Percentiles rank a stretch among this genome's conserved stretches.
phyloP scores from a whole-genome alignment of 306 rosid species.

The Dalbergia oliveri region DNA sequence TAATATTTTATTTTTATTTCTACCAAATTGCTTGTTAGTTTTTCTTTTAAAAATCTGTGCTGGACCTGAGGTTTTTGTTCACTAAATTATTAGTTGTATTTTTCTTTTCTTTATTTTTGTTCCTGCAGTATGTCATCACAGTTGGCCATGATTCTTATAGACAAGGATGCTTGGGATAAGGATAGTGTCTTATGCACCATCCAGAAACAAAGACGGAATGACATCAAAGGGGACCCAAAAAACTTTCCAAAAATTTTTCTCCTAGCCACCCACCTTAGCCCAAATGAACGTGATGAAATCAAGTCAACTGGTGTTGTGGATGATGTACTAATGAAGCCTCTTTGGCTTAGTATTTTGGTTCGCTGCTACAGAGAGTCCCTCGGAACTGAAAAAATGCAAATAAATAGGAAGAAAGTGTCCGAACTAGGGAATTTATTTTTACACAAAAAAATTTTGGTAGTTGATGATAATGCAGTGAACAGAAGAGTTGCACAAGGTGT shows the following conservation, averaged over 20 bases:
- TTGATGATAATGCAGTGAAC: constrained; percentile 89
- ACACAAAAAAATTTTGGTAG: constrained; percentile 81
- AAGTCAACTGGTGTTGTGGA: constrained; percentile 67
- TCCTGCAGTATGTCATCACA: constrained; percentile 53
- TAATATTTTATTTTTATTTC: constrained; percentile 11
- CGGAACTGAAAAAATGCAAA: constrained; percentile 65
- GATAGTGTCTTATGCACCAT: constrained; percentile 50
- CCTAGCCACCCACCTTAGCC: constrained; percentile 58
- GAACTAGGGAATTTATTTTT: constrained; percentile 66
- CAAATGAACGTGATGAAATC: constrained; percentile 57
- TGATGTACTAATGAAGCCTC: constrained; percentile 76
- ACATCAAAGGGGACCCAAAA: constrained; percentile 47
- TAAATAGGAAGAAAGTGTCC: constrained; percentile 55
- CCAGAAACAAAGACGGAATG: constrained; percentile 53
- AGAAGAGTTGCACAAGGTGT: constrained; percentile 93
- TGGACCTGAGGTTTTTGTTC: constrained; percentile 24
- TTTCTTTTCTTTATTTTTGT: constrained; percentile 22
- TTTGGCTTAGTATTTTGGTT: constrained; percentile 67
- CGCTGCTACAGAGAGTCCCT: constrained; percentile 71
- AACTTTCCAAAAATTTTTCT: constrained; percentile 74
- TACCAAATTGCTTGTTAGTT: constrained; percentile 16
- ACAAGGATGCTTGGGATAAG: constrained; percentile 81
- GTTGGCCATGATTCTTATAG: constrained; percentile 77
- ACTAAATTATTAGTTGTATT: constrained; percentile 12
- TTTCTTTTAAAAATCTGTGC: background rate